A percentile compares a stretch with the other conserved stretches of the same genome.
These are phyloP conservation scores for Trichoderma sp. DNA, from an alignment of 2,329 filamentous ascomycete species.

Conservation along the genomic window DNA sequence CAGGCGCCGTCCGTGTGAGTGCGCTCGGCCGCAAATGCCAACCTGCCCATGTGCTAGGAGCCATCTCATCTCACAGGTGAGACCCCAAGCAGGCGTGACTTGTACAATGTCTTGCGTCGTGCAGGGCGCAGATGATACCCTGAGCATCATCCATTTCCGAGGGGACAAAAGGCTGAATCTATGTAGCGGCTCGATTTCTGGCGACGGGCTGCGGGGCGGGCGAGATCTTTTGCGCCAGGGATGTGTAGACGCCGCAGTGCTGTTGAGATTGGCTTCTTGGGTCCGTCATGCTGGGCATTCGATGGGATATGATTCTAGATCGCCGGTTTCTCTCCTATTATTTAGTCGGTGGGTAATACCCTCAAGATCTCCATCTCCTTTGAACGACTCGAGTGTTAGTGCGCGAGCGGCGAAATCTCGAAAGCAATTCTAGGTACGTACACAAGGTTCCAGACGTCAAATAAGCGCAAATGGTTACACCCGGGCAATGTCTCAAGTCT, in stretches of 20 bases:
- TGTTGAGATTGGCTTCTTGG: background rate
- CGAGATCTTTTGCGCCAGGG: background rate
- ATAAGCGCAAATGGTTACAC: background rate
- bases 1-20: background rate
- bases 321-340: background rate
- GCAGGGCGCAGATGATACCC: background rate
- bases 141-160: background rate
- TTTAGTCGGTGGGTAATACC: background rate
- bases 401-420: background rate
- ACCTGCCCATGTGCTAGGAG: background rate
- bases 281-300: background rate
- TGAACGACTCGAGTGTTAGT: background rate
- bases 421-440: background rate
- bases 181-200: background rate
- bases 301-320: background rate
- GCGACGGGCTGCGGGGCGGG: background rate
- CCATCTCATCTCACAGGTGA: background rate
- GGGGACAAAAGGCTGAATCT: background rate
- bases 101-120: conserved; percentile 2
- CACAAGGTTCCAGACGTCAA: background rate
- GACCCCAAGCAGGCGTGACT: background rate
- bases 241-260: background rate
- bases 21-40: background rate
- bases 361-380: background rate
- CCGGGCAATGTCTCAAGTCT: conserved; percentile 6